Percentiles rank a stretch among this genome's conserved stretches.
Evolutionary conservation across 1,284 basidiomycete species (phyloP).

Genomic region (Pyrrhoderma lamaoense): DNA sequence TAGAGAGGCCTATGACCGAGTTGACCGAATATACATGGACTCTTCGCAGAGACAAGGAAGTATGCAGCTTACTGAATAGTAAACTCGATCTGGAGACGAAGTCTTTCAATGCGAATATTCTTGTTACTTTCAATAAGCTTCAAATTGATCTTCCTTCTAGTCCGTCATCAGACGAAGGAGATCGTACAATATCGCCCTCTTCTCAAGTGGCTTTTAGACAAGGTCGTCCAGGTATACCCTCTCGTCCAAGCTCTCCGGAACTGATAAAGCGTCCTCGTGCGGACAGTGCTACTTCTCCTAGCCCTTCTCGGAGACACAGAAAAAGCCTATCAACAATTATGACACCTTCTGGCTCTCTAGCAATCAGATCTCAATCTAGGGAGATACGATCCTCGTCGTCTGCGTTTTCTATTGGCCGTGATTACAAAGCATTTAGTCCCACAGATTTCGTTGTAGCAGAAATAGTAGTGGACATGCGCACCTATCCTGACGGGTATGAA

Average conservation of each 20-base stretch:
- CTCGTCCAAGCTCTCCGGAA: conserved; percentile 18
- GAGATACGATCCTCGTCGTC: conserved; percentile 35
- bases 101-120: conserved; percentile 10
- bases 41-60: conserved; percentile 5
- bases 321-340: conserved; percentile 19
- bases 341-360: conserved; percentile 3
- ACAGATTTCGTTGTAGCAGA: conserved; percentile 64
- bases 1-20: conserved; percentile 1
- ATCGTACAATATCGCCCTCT: neutral
- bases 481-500: conserved; percentile 65
- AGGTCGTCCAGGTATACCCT: conserved; percentile 10
- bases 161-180: neutral
- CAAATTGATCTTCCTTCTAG: neutral
- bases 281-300: conserved; percentile 9
- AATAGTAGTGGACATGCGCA: conserved; percentile 67
- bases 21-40: conserved; percentile 5
- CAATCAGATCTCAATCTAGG: conserved; percentile 26
- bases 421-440: conserved; percentile 40
- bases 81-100: conserved; percentile 6
- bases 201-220: conserved; percentile 19
- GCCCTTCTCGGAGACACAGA: conserved; percentile 16
- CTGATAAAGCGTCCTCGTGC: neutral
- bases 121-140: conserved; percentile 1
- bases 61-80: conserved; percentile 9
- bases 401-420: conserved; percentile 40